Evolutionary conservation across 768 basidiomycete genomes (phyloP).

Genomic region (Cyclocybe aegerita): DNA sequence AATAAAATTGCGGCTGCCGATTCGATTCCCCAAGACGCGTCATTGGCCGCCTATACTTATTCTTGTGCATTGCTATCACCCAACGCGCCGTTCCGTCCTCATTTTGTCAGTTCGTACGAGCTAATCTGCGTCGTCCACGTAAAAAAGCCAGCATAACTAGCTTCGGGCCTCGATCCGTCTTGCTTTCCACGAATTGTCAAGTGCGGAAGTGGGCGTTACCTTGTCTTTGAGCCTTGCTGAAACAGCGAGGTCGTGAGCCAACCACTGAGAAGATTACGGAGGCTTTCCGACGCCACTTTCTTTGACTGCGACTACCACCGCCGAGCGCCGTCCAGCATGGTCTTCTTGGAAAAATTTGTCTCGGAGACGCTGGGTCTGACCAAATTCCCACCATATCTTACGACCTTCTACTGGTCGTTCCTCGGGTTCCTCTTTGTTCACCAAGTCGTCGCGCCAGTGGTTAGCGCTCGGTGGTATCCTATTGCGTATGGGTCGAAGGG

Average conservation of each 20-base stretch:
- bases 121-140: too few relatives aligned
- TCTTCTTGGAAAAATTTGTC: slow-evolving; percentile 25
- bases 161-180: neutral
- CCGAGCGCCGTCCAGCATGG: slow-evolving; percentile 5
- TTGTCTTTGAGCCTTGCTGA: neutral
- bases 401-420: slow-evolving; percentile 53
- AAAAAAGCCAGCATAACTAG: too few relatives aligned
- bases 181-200: neutral
- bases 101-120: too few relatives aligned
- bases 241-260: too few relatives aligned
- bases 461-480: slow-evolving; percentile 48
- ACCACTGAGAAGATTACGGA: too few relatives aligned
- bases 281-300: too few relatives aligned
- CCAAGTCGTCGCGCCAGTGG: slow-evolving; percentile 52
- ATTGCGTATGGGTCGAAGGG: slow-evolving; percentile 47
- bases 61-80: too few relatives aligned
- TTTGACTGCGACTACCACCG: neutral
- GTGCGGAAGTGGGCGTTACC: neutral
- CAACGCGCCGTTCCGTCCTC: too few relatives aligned
- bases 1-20: too few relatives aligned
- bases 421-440: slow-evolving; percentile 59
- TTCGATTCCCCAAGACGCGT: too few relatives aligned
- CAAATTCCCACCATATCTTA: slow-evolving; percentile 54
- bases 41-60: too few relatives aligned
- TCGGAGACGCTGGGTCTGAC: slow-evolving; percentile 45